A percentile compares a stretch with the other conserved stretches of the same genome.
Evolutionary conservation across 2,329 filamentous ascomycete genomes (phyloP).

Genomic region (Boeremia lycopersici): DNA sequence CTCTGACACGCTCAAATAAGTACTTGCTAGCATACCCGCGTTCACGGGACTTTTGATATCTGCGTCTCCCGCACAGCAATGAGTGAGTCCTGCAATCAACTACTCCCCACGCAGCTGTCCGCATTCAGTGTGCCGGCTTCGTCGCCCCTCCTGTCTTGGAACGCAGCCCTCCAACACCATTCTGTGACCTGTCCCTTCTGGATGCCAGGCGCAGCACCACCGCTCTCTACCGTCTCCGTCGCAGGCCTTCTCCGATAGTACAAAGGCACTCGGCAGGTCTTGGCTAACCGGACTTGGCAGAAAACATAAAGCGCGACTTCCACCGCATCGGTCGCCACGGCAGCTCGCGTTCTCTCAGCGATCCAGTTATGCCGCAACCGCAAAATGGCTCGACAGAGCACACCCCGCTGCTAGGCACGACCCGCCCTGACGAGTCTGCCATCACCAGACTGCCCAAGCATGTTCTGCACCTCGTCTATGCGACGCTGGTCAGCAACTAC

Average conservation of each 20-base stretch:
- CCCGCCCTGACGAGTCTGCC: conserved; percentile 30
- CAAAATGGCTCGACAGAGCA: conserved; percentile 39
- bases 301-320: conserved; percentile 44
- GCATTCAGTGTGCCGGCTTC: conserved; percentile 10
- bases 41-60: neutral
- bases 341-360: conserved; percentile 18
- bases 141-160: conserved; percentile 8
- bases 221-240: conserved; percentile 1
- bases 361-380: conserved; percentile 29
- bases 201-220: conserved; percentile 9
- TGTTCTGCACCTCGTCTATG: conserved; percentile 48
- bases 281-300: conserved; percentile 39
- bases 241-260: conserved; percentile 4
- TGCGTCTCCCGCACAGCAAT: conserved; percentile 15
- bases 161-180: neutral
- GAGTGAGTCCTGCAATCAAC: conserved; percentile 14
- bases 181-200: conserved; percentile 5
- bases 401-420: conserved; percentile 38
- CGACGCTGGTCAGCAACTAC: conserved; percentile 57
- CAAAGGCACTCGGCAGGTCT: conserved; percentile 15
- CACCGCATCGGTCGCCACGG: conserved; percentile 35
- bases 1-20: conserved; percentile 12
- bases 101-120: conserved; percentile 4
- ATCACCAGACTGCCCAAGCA: conserved; percentile 39
- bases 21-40: conserved; percentile 5